Base-by-base conservation (phyloP, 257 asterid genomes). In the Lycium ferocissimum region DNA sequence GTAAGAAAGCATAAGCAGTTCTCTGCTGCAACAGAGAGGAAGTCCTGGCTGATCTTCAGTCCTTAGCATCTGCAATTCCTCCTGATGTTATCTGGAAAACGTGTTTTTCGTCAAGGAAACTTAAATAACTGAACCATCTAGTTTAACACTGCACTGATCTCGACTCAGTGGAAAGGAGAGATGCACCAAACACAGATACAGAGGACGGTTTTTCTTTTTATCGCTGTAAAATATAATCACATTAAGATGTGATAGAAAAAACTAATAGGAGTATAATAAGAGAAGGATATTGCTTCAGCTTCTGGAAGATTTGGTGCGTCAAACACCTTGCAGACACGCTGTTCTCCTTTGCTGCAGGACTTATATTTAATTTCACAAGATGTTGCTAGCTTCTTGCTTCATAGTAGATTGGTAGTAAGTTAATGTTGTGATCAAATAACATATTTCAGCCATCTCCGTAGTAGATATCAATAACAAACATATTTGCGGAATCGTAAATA, bases 301-400 rank as follows among this genome's bases (percentile, higher is more conserved):
- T 96, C 99, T 3, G 99, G 98, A 83, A 96, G 99, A 92, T 97
- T 97, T 17, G 99, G 99, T 70, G 99, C 99, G 85, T 97, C 99
- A 45, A 92, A 95, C 87, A 96, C 98, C 90, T 96, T 96, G 95
- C 99, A 97, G 85, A 97, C 99, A 17, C 99, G 98, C 85, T 97
- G 99, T 86, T 97, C 99, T 26, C 98, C 99, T 93, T 95, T 97
- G 84, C 14, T 51, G 47, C 22, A 13, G 49, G 82, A 51, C 14
- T 53, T 2, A 12, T 18, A 54, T 54, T 65, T 58, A 58, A 58
- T 17, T 53, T 10, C 13, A 3, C 3, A 53, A 53, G 58, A 53
- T 53, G 2, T 17, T 58, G 63, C 22, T 58, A 1, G 10, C 63
- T 18, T 17, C 63, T 17, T 58, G 63, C 63, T 58, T 58, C 9